Conservation (phyloP, 83 land plant genomes). For the Diphasiastrum complanatum region DNA sequence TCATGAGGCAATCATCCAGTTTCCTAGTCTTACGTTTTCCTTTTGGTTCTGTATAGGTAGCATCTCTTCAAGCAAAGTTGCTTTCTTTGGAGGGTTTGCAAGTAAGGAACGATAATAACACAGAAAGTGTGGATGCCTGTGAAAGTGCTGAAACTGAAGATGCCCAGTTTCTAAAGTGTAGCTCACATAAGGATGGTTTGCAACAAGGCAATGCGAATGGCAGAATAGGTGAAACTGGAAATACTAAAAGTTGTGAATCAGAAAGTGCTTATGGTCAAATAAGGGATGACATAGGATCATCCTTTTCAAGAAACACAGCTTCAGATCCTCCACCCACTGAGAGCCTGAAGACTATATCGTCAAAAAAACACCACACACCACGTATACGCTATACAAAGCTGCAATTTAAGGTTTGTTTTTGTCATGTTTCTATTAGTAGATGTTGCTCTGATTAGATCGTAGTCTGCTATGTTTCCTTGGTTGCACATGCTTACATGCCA, state of each 20-base stretch:
- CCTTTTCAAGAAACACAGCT: neutral
- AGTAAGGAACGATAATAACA: neutral
- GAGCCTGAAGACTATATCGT: constrained; percentile 10
- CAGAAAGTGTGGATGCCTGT: neutral
- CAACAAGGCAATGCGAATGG: no score
- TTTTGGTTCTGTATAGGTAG: constrained; percentile 5
- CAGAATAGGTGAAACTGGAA: no score
- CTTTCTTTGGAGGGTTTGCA: constrained; percentile 8
- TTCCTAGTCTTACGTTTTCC: neutral
- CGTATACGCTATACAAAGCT: constrained; percentile 81
- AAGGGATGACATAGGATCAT: no score
- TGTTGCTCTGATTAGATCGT: no score
- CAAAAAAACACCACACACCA: constrained; percentile 56
- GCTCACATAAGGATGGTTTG: no score
- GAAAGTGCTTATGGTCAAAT: no score
- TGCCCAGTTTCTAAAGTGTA: neutral
- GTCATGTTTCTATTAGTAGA: neutral
- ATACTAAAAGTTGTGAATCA: no score
- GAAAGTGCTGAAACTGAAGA: neutral
- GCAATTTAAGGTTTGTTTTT: constrained; percentile 58
- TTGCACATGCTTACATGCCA: no score
- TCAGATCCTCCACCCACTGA: neutral
- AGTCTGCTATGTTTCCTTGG: no score
- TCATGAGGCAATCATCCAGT: constrained; percentile 1
- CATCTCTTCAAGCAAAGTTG: constrained; percentile 11